Evolutionary conservation across 805 yeast species (phyloP).

Genomic region (Yamadazyma akitaensis): DNA sequence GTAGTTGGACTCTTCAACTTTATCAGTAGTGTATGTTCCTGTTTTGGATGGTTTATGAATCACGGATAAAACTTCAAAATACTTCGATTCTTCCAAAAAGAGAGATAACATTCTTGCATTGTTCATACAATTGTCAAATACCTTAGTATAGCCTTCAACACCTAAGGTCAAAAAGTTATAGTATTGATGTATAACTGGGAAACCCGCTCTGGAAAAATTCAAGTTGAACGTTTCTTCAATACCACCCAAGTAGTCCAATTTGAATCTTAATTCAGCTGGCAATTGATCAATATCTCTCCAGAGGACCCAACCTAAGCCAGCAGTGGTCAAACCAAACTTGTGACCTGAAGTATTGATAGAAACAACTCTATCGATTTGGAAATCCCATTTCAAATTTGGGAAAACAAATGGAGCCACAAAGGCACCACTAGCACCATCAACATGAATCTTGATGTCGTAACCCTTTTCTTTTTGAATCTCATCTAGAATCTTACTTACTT

Average conservation of each 20-base stretch:
- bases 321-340: slow-evolving; percentile 86
- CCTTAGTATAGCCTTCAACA: slow-evolving; percentile 60
- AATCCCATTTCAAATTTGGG: slow-evolving; percentile 83
- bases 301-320: slow-evolving; percentile 90
- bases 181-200: slow-evolving; percentile 86
- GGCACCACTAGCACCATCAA: slow-evolving; percentile 93
- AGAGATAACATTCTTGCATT: slow-evolving; percentile 69
- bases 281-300: slow-evolving; percentile 67
- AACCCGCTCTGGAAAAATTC: slow-evolving; percentile 91
- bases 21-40: slow-evolving; percentile 18
- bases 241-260: slow-evolving; percentile 82
- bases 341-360: slow-evolving; percentile 91
- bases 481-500: slow-evolving; percentile 62
- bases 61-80: slow-evolving; percentile 71
- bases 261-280: slow-evolving; percentile 72
- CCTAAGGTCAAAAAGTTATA: slow-evolving; percentile 75
- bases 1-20: slow-evolving; percentile 15
- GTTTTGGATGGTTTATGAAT: slow-evolving; percentile 56
- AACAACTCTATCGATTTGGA: slow-evolving; percentile 68
- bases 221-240: slow-evolving; percentile 81
- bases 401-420: slow-evolving; percentile 81
- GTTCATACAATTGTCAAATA: slow-evolving; percentile 59
- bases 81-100: slow-evolving; percentile 60
- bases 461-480: slow-evolving; percentile 68
- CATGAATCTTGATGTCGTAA: slow-evolving; percentile 73